phyloP scores from a whole-genome alignment of 371 early-diverging fungal genomes.

The Mortierella sp. region DNA sequence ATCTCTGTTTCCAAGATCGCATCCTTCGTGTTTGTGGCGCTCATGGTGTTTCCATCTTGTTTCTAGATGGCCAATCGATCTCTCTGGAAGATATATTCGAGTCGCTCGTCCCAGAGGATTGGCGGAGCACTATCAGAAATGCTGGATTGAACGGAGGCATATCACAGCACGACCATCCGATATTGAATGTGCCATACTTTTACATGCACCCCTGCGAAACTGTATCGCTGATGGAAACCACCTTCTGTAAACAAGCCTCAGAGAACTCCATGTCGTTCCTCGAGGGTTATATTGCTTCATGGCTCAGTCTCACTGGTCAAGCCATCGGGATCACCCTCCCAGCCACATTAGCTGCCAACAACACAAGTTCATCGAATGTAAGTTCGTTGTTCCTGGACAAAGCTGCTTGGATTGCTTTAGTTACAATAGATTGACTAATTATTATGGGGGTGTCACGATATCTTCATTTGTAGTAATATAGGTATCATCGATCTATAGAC shows the following conservation, averaged over 20 bases:
- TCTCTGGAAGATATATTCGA: constrained; percentile 60
- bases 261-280: constrained; percentile 8
- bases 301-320: constrained; percentile 49
- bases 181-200: constrained; percentile 65
- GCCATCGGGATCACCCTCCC: constrained; percentile 41
- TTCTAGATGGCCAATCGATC: constrained; percentile 59
- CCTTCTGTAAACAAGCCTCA: constrained; percentile 18
- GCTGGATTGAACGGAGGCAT: constrained; percentile 53
- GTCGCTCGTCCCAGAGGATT: constrained; percentile 56
- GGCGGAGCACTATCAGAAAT: constrained; percentile 36
- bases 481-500: no score
- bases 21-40: no score
- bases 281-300: constrained; percentile 29
- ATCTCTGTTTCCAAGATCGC: not conserved
- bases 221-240: constrained; percentile 62
- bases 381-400: not conserved
- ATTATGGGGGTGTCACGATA: no score
- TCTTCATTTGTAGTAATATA: no score
- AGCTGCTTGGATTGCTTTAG: no score
- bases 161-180: constrained; percentile 72
- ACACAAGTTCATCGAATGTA: not conserved
- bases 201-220: constrained; percentile 83
- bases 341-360: not conserved
- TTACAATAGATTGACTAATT: no score
- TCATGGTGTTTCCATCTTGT: not conserved